These are phyloP conservation scores for Populus tremula DNA, from an alignment of 345 rosid genomes.

Conservation along the genomic window DNA sequence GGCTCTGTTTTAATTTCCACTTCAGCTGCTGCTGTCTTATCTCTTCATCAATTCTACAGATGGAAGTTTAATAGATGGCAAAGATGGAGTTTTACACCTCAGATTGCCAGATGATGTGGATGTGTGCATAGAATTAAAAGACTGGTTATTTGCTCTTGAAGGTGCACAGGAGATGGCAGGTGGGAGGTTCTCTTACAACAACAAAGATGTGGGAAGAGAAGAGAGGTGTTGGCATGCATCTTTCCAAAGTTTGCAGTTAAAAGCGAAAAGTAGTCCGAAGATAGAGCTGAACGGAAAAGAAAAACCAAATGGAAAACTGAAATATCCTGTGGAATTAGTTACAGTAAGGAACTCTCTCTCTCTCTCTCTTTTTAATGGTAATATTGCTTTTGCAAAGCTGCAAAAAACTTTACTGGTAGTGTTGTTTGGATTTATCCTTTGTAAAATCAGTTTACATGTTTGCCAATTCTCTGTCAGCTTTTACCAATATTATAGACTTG, in stretches of 20 bases:
- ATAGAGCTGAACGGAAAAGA: constrained; percentile 37
- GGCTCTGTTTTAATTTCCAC: background rate
- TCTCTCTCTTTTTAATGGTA: background rate
- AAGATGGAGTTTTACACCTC: constrained; percentile 52
- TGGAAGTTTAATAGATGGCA: constrained; percentile 43
- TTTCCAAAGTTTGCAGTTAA: constrained; percentile 60
- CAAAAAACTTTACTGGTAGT: background rate
- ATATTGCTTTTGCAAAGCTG: background rate
- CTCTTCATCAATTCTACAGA: constrained; percentile 32
- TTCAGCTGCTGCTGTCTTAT: constrained; percentile 19
- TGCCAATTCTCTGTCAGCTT: background rate
- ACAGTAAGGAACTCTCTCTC: constrained; percentile 43
- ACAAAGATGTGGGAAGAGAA: constrained; percentile 55
- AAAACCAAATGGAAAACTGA: constrained; percentile 33
- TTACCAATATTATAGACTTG: background rate
- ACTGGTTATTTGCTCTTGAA: constrained; percentile 97
- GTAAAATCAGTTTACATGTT: background rate
- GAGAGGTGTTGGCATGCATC: constrained; percentile 85
- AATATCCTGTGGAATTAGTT: constrained; percentile 70
- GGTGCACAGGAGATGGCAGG: constrained; percentile 72
- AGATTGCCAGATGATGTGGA: constrained; percentile 87
- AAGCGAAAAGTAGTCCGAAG: constrained; percentile 44
- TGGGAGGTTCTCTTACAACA: constrained; percentile 47
- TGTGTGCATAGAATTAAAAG: constrained; percentile 67
- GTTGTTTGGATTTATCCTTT: background rate